A percentile compares a stretch with the other conserved stretches of the same genome.
Evolutionary conservation across 2,329 filamentous ascomycete genomes (phyloP).

Genomic region (Colletotrichum tamarilloi): DNA sequence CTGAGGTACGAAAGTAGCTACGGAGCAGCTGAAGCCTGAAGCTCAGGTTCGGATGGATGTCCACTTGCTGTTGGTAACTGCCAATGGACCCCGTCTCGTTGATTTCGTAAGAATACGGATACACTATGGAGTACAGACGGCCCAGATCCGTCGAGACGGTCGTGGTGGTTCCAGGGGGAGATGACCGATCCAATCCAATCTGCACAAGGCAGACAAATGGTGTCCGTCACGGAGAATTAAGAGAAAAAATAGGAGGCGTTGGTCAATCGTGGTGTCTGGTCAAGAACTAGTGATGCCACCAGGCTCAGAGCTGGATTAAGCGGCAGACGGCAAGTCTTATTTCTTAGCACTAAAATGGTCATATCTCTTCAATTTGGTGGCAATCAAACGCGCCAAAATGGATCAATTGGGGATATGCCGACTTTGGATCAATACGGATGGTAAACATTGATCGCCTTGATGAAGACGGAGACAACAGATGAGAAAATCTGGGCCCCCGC

Average conservation of each 20-base stretch:
- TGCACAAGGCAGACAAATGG: background rate
- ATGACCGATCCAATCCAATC: slow-evolving; percentile 25
- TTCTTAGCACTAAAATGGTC: slow-evolving; percentile 20
- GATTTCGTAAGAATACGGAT: background rate
- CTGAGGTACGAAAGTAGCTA: background rate
- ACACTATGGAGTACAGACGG: background rate
- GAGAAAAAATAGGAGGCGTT: slow-evolving; percentile 8
- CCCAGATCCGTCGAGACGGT: background rate
- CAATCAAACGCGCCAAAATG: background rate
- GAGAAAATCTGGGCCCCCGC: slow-evolving; percentile 9
- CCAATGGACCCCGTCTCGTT: background rate
- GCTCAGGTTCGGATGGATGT: background rate
- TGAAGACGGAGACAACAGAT: background rate
- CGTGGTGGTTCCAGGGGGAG: slow-evolving; percentile 18
- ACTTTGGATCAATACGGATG: no score
- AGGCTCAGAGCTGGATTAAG: background rate
- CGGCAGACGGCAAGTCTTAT: slow-evolving; percentile 1
- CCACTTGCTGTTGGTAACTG: background rate
- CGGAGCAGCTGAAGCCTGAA: background rate
- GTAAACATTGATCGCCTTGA: background rate
- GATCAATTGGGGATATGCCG: background rate
- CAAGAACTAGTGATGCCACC: background rate
- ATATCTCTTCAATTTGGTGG: slow-evolving; percentile 1
- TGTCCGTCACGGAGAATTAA: slow-evolving; percentile 15
- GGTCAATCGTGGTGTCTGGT: background rate